Evolutionary conservation across 2,329 filamentous ascomycete species (phyloP), one percentile per base, ranked within the genome.

Genomic region (Pezicula carpinea): DNA sequence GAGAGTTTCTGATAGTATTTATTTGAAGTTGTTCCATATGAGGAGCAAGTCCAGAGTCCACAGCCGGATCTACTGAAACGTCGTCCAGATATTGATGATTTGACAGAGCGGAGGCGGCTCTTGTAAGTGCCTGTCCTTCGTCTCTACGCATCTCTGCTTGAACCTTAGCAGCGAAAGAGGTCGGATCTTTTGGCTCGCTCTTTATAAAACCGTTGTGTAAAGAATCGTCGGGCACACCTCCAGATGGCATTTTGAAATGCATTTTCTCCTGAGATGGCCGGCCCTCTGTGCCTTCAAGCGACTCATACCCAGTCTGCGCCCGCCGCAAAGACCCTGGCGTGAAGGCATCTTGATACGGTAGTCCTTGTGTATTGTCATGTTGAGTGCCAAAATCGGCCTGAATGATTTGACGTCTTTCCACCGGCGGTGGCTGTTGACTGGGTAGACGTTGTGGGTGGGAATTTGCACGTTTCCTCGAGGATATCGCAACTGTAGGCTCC

Each of bases 401-500:
- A 13, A 38, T 29, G 8, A 19, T 35, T 15, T 35, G 21, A 21
- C 36, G 46, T 45, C 45, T 40, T 33, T 31, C 35, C 33, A 44
- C 46, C 40, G 26, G n/a, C 26, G 40, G 46, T 36, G 44, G 22
- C 18, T 43, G 29, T 47, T 45, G 31, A 35, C 36, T 29, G 5
- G 26, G 26, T 11, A 29, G 26, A 21, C 35, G 17, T 38, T 18
- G 47, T n/a, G 60, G 59, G 29, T 62, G 53, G 36, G 57, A 54
- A 39, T 57, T 49, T 26, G 59, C 49, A 43, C 55, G 55, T 55
- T 64, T 72, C 65, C 77, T 83, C 62, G 72, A 75, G 5, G 81
- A 83, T 46, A 96, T 84, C 61, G 93, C 86, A 17, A 81, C 72
- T 2, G 83, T 79, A 2, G 87, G 87, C 7, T 77, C 70, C 45